phyloP scores from a whole-genome alignment of 1,284 basidiomycete genomes.

The Cryptococcus wingfieldii region DNA sequence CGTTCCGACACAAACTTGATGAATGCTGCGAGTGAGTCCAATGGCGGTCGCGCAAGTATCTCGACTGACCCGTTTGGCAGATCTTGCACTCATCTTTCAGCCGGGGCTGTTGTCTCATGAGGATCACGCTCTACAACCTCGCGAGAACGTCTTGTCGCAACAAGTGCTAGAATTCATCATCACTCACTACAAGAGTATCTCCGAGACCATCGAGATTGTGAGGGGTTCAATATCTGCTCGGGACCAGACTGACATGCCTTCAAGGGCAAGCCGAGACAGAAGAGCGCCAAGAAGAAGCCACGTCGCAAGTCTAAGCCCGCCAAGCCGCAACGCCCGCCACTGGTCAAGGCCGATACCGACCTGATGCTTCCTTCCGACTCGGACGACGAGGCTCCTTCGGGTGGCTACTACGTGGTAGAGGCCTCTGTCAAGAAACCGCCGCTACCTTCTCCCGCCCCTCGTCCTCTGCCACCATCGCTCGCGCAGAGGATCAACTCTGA shows the following conservation, averaged over 20 bases:
- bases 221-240: neutral
- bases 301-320: neutral
- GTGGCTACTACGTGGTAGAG: conserved; percentile 45
- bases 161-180: conserved; percentile 92
- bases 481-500: neutral
- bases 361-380: conserved; percentile 48
- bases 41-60: neutral
- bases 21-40: conserved; percentile 78
- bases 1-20: conserved; percentile 90
- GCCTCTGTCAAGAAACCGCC: conserved; percentile 10
- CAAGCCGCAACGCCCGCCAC: conserved; percentile 5
- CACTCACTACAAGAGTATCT: neutral
- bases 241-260: neutral
- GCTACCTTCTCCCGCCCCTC: neutral
- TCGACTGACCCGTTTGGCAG: conserved; percentile 50
- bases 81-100: conserved; percentile 90
- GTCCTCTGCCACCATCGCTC: conserved; percentile 5
- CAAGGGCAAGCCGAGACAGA: neutral
- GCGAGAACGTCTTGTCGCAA: conserved; percentile 81
- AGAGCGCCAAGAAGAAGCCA: conserved; percentile 4
- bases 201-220: neutral
- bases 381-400: conserved; percentile 44
- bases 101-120: conserved; percentile 88
- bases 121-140: conserved; percentile 70
- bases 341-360: conserved; percentile 41